A percentile compares a stretch with the other conserved stretches of the same genome.
Conservation (phyloP, 2,329 filamentous ascomycete genomes). For the Myriosclerotinia duriaeana region DNA sequence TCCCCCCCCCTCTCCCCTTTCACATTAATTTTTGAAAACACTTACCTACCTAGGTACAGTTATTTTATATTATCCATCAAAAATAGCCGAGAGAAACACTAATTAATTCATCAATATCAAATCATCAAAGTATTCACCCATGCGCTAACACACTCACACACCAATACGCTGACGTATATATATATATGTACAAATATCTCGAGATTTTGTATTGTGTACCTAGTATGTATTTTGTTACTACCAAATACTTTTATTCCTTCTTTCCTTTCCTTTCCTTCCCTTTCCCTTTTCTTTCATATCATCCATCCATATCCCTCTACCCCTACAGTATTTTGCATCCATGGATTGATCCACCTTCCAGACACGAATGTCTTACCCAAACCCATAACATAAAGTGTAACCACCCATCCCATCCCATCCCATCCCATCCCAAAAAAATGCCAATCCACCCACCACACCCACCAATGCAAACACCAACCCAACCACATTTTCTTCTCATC, state of each 20-base stretch:
- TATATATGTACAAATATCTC: not conserved
- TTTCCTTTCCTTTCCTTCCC: not conserved
- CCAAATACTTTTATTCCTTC: not conserved
- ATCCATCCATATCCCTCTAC: not conserved
- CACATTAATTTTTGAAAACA: too few relatives aligned
- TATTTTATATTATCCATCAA: too few relatives aligned
- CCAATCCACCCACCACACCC: not conserved
- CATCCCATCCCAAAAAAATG: not conserved
- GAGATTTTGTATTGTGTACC: not conserved
- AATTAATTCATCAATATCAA: too few relatives aligned
- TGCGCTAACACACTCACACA: too few relatives aligned
- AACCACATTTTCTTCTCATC: not conserved
- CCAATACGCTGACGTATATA: too few relatives aligned
- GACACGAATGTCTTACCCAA: not conserved
- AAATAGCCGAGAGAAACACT: too few relatives aligned
- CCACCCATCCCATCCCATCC: not conserved
- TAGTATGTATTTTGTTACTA: not conserved
- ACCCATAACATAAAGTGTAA: not conserved
- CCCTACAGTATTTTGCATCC: not conserved
- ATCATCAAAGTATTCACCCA: too few relatives aligned
- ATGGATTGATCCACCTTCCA: not conserved
- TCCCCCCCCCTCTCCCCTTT: too few relatives aligned
- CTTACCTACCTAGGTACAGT: too few relatives aligned
- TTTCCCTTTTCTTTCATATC: not conserved
- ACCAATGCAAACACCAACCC: not conserved